Percentiles rank a stretch among this genome's conserved stretches.
These are phyloP conservation scores for Brettanomyces custersianus DNA, from an alignment of 805 yeast species.

Conservation along the genomic window DNA sequence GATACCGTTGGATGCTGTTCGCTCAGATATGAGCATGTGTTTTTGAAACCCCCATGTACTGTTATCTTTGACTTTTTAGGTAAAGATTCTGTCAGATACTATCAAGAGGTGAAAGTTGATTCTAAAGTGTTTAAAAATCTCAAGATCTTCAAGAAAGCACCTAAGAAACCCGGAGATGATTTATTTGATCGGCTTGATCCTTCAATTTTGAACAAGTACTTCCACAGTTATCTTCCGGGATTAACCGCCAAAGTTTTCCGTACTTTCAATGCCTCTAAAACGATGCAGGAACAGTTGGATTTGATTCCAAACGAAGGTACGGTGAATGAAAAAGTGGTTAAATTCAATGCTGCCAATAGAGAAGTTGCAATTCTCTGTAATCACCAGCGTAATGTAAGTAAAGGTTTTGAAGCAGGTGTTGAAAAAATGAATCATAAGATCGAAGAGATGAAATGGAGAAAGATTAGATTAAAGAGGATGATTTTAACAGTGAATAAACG, in stretches of 20 bases:
- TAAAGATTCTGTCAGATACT: conserved; percentile 87
- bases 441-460: conserved; percentile 79
- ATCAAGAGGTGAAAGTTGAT: conserved; percentile 89
- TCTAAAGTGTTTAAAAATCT: conserved; percentile 86
- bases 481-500: conserved; percentile 55
- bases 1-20: conserved; percentile 98
- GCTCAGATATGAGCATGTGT: conserved; percentile 79
- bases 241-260: conserved; percentile 95
- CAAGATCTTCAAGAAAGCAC: conserved; percentile 77
- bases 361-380: conserved; percentile 94
- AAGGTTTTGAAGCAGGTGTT: conserved; percentile 73
- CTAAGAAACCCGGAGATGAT: conserved; percentile 88
- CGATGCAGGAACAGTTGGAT: conserved; percentile 93
- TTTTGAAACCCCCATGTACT: conserved; percentile 73
- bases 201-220: conserved; percentile 68
- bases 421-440: conserved; percentile 70
- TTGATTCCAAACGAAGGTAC: conserved; percentile 80
- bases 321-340: conserved; percentile 77
- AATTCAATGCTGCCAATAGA: conserved; percentile 90
- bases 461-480: conserved; percentile 62
- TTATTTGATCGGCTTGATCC: conserved; percentile 89
- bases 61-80: conserved; percentile 91
- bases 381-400: conserved; percentile 89
- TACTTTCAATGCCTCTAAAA: conserved; percentile 92
- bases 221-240: conserved; percentile 87